Evolutionary conservation across 257 asterid genomes (phyloP).

Genomic region (Verbascum thapsus): DNA sequence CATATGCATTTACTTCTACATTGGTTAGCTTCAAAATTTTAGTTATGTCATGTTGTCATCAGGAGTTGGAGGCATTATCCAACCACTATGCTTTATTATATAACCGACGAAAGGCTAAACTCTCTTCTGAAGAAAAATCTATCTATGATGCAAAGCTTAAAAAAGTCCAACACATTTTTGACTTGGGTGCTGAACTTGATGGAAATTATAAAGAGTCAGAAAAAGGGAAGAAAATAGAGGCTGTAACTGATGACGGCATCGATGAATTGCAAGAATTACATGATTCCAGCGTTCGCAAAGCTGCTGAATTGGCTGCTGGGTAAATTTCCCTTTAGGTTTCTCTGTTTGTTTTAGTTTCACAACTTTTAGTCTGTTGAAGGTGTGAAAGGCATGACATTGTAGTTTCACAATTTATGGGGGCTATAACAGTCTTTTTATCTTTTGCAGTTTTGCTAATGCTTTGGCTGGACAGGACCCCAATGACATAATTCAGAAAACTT

Average conservation of each 20-base stretch:
- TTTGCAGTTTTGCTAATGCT: constrained; percentile 80
- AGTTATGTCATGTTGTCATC: constrained; percentile 25
- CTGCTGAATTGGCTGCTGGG: constrained; percentile 99
- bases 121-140: constrained; percentile 75
- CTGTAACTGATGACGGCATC: constrained; percentile 51
- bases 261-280: constrained; percentile 70
- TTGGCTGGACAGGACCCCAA: constrained; percentile 76
- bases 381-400: constrained; percentile 2
- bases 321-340: constrained; percentile 36
- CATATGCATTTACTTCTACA: constrained; percentile 15
- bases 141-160: constrained; percentile 83
- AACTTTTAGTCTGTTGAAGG: constrained; percentile 5
- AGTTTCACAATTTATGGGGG: constrained; percentile 1
- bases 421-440: constrained; percentile 16
- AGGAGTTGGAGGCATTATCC: constrained; percentile 97
- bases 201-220: constrained; percentile 54
- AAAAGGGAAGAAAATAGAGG: constrained; percentile 85
- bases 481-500: constrained; percentile 74
- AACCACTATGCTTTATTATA: constrained; percentile 80
- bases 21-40: constrained; percentile 25
- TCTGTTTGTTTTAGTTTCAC: constrained; percentile 12
- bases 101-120: constrained; percentile 85
- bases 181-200: constrained; percentile 69
- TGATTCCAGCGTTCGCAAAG: constrained; percentile 88
- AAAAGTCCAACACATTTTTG: constrained; percentile 75